Evolutionary conservation across 768 basidiomycete species (phyloP), one percentile per base, ranked within the genome.

Genomic region (Lentinus tigrinus): DNA sequence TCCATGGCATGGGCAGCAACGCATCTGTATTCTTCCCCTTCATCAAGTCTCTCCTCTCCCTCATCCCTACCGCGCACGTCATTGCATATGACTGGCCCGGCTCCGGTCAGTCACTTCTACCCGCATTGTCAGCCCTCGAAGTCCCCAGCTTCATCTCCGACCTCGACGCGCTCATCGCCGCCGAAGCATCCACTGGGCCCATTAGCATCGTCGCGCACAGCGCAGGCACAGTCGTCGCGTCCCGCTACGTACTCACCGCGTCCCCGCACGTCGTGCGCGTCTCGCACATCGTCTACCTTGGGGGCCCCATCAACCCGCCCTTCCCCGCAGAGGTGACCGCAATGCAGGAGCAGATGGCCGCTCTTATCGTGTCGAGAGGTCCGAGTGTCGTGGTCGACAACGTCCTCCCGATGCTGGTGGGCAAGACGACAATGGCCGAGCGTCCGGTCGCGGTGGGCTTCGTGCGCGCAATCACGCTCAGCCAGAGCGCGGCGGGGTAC

Each of bases 151-250:
- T 49, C 54, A 52, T 44, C 21, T 42, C 48, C 14, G 58, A 54
- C 24, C 34, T 55, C 0, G 58, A 55, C 14, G 54, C 48, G 3
- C 53, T 49, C 39, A 27, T 53, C 26, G 19, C 44, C 4, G 13
- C 44, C 14, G 37, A 53, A 9, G 21, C 39, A 9, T 17, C 51
- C 2, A 43, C 46, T 4, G 52, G 51, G 4, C 57, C 36, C 27
- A 36, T 53, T 14, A 28, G 54, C 37, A 11, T 60, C 54, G 23
- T 55, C 19, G 54, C 49, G 8, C 48, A 54, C 24, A 55, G 48
- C 43, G 54, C 44, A 9, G 49, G 58, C 9, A 54, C 52, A 17
- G 17, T 58, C 17, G 16, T 52, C 23, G 21, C 43, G 6, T 11
- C 51, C 10, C 43, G 57, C n/a, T 58, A 51, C 44, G 44, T 47